Evolutionary conservation across 805 yeast species (phyloP), one percentile per base, ranked within the genome.

Genomic region (Ogataea glucozyma): DNA sequence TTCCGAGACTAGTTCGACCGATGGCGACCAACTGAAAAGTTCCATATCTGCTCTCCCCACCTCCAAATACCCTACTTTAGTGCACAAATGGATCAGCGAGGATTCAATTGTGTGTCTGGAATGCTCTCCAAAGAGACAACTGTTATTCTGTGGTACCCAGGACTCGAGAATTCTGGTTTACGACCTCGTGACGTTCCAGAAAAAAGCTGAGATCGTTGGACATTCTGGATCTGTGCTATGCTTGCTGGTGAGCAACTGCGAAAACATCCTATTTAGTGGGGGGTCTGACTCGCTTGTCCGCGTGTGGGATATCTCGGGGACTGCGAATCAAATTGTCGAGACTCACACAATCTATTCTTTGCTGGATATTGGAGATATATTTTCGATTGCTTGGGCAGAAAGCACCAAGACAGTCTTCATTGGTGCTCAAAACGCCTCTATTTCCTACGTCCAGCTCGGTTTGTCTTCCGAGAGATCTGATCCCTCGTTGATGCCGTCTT

Each of bases 341-440:
- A 62, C 85, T 0, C 85, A 85, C 54, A 85, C 95, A 0, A 78
- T 90, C 6, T 91, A 91, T 61, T 84, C 96, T 1, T 63, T 85
- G 9, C 75, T 85, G 26, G 99, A 91, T 66, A 84, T 91, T 39
- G 99, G 99, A 38, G 99, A 91, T 62, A 85, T 91, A 13, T 91
- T 91, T 59, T 83, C 96, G 7, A 66, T 91, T 24, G 76, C 81
- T 6, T 88, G 93, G 80, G 72, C 83, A 12, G 76, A 78, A 14
- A 51, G 66, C 2, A 61, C 76, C 9, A 73, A 80, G 35, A 78
- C 87, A 0, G 69, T 91, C 4, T 87, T 82, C 48, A 76, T 88
- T 54, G 99, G 99, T 4, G 83, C 96, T 10, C 98, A 93, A 62
- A 91, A 90, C 60, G 97, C 98, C 3, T 77, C 90, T 1, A 76